Evolutionary conservation across 1,284 basidiomycete species (phyloP).

Genomic region (Puccinia coronata): DNA sequence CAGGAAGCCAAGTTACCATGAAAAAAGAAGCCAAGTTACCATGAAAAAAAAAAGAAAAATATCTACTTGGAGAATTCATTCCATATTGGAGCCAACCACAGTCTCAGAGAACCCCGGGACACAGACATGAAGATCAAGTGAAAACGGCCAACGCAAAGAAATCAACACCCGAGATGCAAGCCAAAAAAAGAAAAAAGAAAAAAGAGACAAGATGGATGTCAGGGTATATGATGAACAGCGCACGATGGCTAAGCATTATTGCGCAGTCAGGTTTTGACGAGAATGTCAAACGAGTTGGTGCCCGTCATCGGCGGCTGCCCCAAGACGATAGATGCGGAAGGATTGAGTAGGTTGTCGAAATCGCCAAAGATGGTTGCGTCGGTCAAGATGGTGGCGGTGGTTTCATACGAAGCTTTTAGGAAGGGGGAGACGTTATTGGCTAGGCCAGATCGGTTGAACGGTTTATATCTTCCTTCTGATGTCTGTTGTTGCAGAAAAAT

Average conservation of each 20-base stretch:
- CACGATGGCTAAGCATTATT: background rate
- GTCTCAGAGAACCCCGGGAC: background rate
- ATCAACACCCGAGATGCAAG: too few relatives aligned
- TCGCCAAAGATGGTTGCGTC: slow-evolving; percentile 93
- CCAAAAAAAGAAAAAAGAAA: background rate
- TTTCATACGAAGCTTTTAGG: slow-evolving; percentile 96
- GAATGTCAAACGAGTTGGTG: slow-evolving; percentile 75
- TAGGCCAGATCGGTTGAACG: slow-evolving; percentile 95
- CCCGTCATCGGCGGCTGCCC: slow-evolving; percentile 79
- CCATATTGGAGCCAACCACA: background rate
- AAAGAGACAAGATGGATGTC: background rate
- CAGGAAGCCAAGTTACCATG: background rate
- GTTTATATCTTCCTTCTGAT: slow-evolving; percentile 93
- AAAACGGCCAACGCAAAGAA: background rate
- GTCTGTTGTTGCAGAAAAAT: slow-evolving; percentile 66
- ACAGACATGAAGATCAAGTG: background rate
- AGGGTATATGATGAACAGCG: background rate
- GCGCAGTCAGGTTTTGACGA: slow-evolving; percentile 22
- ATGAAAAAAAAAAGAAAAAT: background rate
- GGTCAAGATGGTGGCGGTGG: slow-evolving; percentile 90
- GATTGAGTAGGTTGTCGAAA: slow-evolving; percentile 84
- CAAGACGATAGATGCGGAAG: slow-evolving; percentile 87
- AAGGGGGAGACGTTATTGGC: slow-evolving; percentile 86
- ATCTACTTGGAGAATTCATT: background rate
- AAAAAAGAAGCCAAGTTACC: too few relatives aligned